A percentile compares a stretch with the other conserved stretches of the same genome.
These are phyloP conservation scores for Anthoceros angustus DNA, from an alignment of 225 moss, liverwort and hornwort species.

Conservation along the genomic window DNA sequence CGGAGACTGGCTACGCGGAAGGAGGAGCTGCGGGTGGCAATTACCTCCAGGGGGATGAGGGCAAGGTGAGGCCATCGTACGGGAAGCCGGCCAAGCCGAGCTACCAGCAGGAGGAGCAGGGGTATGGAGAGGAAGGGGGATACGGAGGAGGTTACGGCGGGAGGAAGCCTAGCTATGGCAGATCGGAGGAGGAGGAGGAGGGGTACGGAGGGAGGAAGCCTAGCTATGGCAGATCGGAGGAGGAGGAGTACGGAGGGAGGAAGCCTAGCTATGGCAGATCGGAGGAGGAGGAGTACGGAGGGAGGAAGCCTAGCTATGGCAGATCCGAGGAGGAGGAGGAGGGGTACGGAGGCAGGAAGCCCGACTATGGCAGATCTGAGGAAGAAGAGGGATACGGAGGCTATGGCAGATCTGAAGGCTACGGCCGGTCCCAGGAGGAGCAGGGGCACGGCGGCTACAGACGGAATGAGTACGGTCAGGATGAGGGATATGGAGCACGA, in stretches of 20 bases:
- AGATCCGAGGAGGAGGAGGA: neutral
- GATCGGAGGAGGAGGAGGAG: neutral
- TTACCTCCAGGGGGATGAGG: neutral
- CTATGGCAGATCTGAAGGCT: neutral
- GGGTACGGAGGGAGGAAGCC: neutral
- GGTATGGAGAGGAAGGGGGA: too few relatives aligned
- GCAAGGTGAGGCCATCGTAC: neutral
- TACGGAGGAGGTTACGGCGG: neutral
- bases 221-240: neutral
- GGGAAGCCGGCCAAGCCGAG: neutral
- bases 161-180: constrained; percentile 2
- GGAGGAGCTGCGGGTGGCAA: neutral
- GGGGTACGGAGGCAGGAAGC: neutral
- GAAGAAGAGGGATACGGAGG: neutral
- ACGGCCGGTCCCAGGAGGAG: neutral
- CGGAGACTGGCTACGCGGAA: neutral
- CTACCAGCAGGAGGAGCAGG: neutral
- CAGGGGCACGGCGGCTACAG: neutral
- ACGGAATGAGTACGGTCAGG: neutral
- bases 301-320: neutral
- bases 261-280: neutral
- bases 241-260: neutral
- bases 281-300: neutral
- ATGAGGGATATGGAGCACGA: neutral
- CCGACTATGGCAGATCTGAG: neutral